These are phyloP conservation scores for Aspergillus candidus DNA, from an alignment of 2,329 filamentous ascomycete species.

Conservation along the genomic window DNA sequence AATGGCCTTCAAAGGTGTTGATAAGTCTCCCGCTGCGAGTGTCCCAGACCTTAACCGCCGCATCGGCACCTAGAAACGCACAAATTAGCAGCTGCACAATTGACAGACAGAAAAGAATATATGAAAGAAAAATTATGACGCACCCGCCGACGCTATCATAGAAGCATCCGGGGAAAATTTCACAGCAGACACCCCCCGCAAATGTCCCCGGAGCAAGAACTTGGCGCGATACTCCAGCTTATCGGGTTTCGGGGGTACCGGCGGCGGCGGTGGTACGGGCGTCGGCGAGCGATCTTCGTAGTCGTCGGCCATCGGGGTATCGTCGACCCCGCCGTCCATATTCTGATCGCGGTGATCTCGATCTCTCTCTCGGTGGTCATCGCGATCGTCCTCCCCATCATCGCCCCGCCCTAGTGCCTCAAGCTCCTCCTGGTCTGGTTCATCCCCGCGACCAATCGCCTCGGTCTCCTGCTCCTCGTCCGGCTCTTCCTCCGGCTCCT, in stretches of 20 bases:
- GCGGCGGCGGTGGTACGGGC: constrained; percentile 35
- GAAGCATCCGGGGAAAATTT: constrained; percentile 85
- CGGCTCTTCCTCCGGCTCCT: background rate
- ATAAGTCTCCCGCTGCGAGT: constrained; percentile 69
- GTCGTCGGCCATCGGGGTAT: constrained; percentile 13
- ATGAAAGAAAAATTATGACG: constrained; percentile 17
- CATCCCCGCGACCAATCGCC: no score
- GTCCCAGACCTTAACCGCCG: constrained; percentile 87
- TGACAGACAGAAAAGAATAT: constrained; percentile 5
- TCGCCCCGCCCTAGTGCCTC: background rate
- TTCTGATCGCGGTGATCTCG: background rate
- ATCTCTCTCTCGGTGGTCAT: background rate
- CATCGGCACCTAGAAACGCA: constrained; percentile 60
- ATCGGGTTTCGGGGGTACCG: constrained; percentile 46
- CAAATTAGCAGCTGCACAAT: no score
- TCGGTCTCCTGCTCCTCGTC: constrained; percentile 1
- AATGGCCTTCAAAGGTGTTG: constrained; percentile 86
- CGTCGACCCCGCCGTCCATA: constrained; percentile 15
- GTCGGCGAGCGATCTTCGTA: constrained; percentile 27
- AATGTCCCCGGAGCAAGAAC: constrained; percentile 70
- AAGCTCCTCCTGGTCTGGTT: no score
- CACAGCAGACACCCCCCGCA: constrained; percentile 72
- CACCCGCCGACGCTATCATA: constrained; percentile 80
- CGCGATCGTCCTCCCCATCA: background rate
- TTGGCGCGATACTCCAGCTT: constrained; percentile 62